Base-by-base conservation (phyloP, 2,329 filamentous ascomycete species). In the Podosphaera aphanis region DNA sequence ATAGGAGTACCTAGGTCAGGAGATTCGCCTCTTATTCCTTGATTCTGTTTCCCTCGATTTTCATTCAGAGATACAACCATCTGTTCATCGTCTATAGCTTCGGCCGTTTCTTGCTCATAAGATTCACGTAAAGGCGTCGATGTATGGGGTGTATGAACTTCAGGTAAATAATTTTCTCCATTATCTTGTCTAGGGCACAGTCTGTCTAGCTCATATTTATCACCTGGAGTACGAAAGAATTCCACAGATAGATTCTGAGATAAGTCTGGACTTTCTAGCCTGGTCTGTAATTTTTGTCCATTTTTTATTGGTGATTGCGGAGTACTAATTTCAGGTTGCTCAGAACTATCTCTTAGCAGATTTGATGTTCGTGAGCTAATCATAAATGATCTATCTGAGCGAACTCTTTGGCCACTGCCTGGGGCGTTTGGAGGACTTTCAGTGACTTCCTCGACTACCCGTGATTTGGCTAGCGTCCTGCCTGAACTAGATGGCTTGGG, bases 381-480 rank as follows among this genome's bases (percentile, higher is more conserved):
- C 21, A 43, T 11, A 23, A 43, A 39, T 11, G 41, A 53, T 52
- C 56, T 53, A 45, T 62, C 59, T 39, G 68, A 64, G 15, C 73
- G 54, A n/a, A 62, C 63, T 43, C 70, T 60, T 7, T 63, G 64
- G 1, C 71, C 72, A 50, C 70, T 74, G 2, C 71, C 72, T 1
- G 71, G 72, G 13, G 70, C 70, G 50, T 69, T 57, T 7, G 53
- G 59, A 0, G 73, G 72, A 47, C 70, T 74, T 53, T 76, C 70
- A 31, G 59, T 62, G 13, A 72, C 62, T 53, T 70, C 66, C 42
- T 69, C 65, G 15, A 54, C 50, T 40, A 15, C 43, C 8, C 43
- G 49, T 5, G 18, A 29, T 7, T n/a, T 20, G 25, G 21, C n/a
- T 8, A 21, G 36, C 13, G 37, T 20, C 37, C 29, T 37, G 3